Conservation (phyloP, 192 early-diverging fungal genomes). For the Coemansia sp. region DNA sequence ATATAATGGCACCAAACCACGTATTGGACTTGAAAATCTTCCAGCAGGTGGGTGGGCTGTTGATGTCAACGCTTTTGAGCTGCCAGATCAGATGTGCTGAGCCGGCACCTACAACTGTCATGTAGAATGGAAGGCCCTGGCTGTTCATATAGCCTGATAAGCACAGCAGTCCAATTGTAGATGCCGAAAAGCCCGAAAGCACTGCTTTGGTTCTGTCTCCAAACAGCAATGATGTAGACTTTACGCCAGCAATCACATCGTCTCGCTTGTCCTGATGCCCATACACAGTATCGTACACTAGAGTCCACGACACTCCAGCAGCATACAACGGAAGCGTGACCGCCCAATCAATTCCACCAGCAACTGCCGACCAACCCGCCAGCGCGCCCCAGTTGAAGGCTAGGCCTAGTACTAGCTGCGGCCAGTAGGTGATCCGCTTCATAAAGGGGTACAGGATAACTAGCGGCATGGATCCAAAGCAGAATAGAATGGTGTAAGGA, state of each 20-base stretch:
- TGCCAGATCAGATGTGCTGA: slow-evolving; percentile 83
- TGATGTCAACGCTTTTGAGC: slow-evolving; percentile 65
- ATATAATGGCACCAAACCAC: slow-evolving; percentile 75
- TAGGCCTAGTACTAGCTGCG: slow-evolving; percentile 83
- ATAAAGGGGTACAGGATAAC: slow-evolving; percentile 85
- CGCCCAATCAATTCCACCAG: slow-evolving; percentile 61
- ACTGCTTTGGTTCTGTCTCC: slow-evolving; percentile 66
- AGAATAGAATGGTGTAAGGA: slow-evolving; percentile 79
- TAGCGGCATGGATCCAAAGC: slow-evolving; percentile 73
- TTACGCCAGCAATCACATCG: slow-evolving; percentile 80
- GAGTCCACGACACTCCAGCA: slow-evolving; percentile 87
- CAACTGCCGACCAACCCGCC: slow-evolving; percentile 82
- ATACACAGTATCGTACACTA: slow-evolving; percentile 96
- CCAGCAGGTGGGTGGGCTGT: slow-evolving; percentile 66
- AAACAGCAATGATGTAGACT: slow-evolving; percentile 89
- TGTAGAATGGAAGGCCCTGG: slow-evolving; percentile 71
- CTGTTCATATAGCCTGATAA: slow-evolving; percentile 79
- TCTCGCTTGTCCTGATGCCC: slow-evolving; percentile 95
- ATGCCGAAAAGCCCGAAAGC: slow-evolving; percentile 69
- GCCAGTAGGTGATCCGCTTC: slow-evolving; percentile 97
- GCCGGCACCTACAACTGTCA: slow-evolving; percentile 67
- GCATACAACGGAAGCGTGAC: slow-evolving; percentile 81
- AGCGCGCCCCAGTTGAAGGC: slow-evolving; percentile 95
- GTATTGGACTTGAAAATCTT: slow-evolving; percentile 75
- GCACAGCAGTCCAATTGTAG: slow-evolving; percentile 65